phyloP scores from a whole-genome alignment of 352 stramenopile genomes.

The Phytophthora sp. region DNA sequence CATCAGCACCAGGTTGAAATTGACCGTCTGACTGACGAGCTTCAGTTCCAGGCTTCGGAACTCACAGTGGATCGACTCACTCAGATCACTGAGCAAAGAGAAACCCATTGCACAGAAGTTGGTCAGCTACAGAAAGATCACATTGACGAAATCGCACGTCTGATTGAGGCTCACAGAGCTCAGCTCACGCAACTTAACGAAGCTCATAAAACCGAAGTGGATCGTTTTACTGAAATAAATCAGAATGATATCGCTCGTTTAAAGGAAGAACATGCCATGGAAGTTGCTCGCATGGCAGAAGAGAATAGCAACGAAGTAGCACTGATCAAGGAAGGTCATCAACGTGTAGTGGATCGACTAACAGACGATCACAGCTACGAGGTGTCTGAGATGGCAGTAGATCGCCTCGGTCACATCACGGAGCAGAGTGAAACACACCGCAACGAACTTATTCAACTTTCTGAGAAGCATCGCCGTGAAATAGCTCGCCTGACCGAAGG shows the following conservation, averaged over 20 bases:
- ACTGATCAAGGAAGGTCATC: not conserved
- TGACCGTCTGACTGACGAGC: slow-evolving; percentile 1
- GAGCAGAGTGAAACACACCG: slow-evolving; percentile 1
- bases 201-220: not conserved
- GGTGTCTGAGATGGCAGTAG: not conserved
- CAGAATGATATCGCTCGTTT: not conserved
- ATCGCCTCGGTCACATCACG: not conserved
- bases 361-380: slow-evolving; percentile 5
- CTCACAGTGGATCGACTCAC: slow-evolving; percentile 9
- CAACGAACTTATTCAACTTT: not conserved
- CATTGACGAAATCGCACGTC: not conserved
- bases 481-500: not conserved
- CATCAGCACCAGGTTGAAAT: slow-evolving; percentile 1
- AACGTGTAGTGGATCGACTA: not conserved
- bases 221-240: not conserved
- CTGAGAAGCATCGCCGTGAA: not conserved
- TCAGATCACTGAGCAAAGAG: slow-evolving; percentile 4
- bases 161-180: not conserved
- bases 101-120: slow-evolving; percentile 8
- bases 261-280: not conserved
- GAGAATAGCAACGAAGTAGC: not conserved
- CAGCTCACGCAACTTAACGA: not conserved
- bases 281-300: not conserved
- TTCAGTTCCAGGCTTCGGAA: slow-evolving; percentile 1
- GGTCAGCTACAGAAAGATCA: not conserved